These are phyloP conservation scores for Xylaria sp. DNA, from an alignment of 2,329 filamentous ascomycete genomes.

Conservation along the genomic window DNA sequence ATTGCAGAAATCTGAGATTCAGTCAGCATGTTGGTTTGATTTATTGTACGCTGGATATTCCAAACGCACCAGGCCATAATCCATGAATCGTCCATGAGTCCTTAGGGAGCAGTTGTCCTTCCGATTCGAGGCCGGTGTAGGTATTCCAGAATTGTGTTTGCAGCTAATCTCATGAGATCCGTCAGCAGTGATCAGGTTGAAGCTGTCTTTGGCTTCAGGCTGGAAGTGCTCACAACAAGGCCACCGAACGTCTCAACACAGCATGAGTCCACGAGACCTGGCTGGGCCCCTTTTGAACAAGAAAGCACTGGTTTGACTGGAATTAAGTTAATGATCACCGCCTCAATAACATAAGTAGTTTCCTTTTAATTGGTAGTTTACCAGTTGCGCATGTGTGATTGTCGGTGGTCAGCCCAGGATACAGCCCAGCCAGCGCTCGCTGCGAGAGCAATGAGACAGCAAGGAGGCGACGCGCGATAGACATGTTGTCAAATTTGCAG, in stretches of 20 bases:
- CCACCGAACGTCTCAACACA: constrained; percentile 68
- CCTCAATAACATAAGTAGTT: neutral
- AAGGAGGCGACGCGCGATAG: constrained; percentile 25
- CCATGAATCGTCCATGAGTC: constrained; percentile 64
- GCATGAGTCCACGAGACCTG: constrained; percentile 58
- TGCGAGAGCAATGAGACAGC: constrained; percentile 35
- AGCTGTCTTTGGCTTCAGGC: neutral
- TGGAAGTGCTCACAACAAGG: constrained; percentile 46
- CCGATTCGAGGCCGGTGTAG: constrained; percentile 60
- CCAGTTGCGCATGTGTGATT: constrained; percentile 61
- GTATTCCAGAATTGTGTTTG: constrained; percentile 68
- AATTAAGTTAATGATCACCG: constrained; percentile 18
- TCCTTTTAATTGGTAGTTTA: constrained; percentile 29
- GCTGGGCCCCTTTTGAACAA: constrained; percentile 50
- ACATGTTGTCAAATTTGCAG: constrained; percentile 13
- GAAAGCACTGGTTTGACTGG: constrained; percentile 45
- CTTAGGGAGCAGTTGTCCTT: constrained; percentile 60
- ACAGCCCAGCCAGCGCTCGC: constrained; percentile 41
- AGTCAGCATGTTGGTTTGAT: neutral
- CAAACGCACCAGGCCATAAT: constrained; percentile 51
- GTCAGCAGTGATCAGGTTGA: constrained; percentile 3
- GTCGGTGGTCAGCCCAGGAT: constrained; percentile 48
- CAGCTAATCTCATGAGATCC: constrained; percentile 39
- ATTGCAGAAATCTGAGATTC: constrained; percentile 47
- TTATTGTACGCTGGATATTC: neutral